These are phyloP conservation scores for Crithidia thermophila DNA, from an alignment of 208 protist genomes.

Conservation along the genomic window DNA sequence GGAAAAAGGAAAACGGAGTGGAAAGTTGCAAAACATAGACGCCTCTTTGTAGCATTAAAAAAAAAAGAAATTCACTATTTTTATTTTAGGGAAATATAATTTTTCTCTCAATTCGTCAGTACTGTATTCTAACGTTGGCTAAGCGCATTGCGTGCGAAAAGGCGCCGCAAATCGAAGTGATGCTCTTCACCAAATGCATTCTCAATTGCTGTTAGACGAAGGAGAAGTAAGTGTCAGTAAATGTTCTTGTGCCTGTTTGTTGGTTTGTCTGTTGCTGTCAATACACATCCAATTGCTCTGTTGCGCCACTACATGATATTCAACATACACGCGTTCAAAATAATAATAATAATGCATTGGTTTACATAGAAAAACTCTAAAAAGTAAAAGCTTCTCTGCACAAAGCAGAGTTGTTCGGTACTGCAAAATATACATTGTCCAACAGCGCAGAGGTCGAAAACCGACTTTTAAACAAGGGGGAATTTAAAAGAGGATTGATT, in stretches of 20 bases:
- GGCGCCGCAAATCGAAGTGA: no score
- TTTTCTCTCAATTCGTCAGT: no score
- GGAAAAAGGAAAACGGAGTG: constrained; percentile 8
- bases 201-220: no score
- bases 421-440: not conserved
- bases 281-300: no score
- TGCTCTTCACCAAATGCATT: no score
- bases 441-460: not conserved
- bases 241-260: no score
- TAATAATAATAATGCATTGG: not conserved
- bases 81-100: no score
- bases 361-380: not conserved
- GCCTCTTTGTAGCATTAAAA: not conserved
- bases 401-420: not conserved
- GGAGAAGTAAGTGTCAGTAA: no score
- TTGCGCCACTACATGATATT: not conserved
- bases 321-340: constrained; percentile 21
- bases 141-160: no score
- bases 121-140: no score
- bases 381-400: not conserved
- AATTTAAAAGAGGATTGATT: not conserved
- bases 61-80: not conserved
- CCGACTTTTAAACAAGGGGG: not conserved
- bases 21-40: no score
- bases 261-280: no score